Conservation (phyloP, 108 stramenopile genomes). For the Conticribra guillardii region DNA sequence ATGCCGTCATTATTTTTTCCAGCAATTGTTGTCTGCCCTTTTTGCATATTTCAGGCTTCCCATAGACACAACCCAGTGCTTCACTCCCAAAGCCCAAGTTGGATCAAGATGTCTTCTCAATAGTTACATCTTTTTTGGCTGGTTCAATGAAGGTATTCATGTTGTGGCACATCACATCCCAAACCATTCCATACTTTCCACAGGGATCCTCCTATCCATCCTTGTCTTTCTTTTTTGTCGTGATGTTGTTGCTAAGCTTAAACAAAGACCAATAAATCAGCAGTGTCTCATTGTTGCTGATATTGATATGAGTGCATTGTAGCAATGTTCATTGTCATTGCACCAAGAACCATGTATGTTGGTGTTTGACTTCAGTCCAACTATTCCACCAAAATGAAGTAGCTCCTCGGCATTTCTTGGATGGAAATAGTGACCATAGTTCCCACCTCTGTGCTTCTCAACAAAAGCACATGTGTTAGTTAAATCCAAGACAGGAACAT, state of each 20-base stretch:
- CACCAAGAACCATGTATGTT: not conserved
- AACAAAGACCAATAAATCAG: not conserved
- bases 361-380: not conserved
- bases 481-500: not conserved
- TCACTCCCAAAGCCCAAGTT: no score
- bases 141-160: not conserved
- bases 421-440: not conserved
- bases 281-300: no score
- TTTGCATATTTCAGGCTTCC: no score
- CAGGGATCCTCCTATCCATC: not conserved
- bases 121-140: not conserved
- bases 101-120: no score
- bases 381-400: not conserved
- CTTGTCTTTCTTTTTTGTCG: not conserved
- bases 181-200: not conserved
- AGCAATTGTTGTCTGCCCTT: no score
- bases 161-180: not conserved
- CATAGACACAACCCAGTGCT: no score
- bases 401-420: not conserved
- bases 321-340: not conserved
- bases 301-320: no score
- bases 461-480: not conserved
- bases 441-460: not conserved
- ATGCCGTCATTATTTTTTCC: no score
- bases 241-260: not conserved